Conservation (phyloP, 257 asterid genomes). For the Parsonsia alboflavescens region DNA sequence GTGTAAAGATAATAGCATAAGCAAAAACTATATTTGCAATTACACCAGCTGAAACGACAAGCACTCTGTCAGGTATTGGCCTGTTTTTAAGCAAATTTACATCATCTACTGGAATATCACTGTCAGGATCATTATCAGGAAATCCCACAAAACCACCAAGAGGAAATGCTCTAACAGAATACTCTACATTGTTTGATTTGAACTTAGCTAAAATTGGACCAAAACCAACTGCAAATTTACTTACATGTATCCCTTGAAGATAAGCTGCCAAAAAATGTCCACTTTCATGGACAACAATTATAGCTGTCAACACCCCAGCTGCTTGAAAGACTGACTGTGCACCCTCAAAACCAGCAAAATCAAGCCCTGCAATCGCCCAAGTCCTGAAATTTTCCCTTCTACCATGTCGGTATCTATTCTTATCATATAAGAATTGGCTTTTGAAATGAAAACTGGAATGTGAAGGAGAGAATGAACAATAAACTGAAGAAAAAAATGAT, state of each 20-base stretch:
- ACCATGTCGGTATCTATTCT: constrained; percentile 21
- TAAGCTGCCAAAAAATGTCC: constrained; percentile 93
- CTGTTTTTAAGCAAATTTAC: constrained; percentile 76
- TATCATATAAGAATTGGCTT: constrained; percentile 29
- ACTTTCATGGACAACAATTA: constrained; percentile 79
- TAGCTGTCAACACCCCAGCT: constrained; percentile 70
- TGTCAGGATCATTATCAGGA: constrained; percentile 96
- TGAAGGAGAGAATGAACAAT: constrained; percentile 22
- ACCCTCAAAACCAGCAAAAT: constrained; percentile 59
- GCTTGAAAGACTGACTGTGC: constrained; percentile 81
- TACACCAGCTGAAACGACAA: constrained; percentile 96
- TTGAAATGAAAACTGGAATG: constrained; percentile 34
- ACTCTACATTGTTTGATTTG: constrained; percentile 79
- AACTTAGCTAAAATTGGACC: constrained; percentile 91
- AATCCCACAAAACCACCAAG: constrained; percentile 97
- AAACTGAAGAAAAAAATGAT: constrained; percentile 16
- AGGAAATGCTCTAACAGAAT: constrained; percentile 89
- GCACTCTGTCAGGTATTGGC: constrained; percentile 72
- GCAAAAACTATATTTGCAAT: constrained; percentile 84
- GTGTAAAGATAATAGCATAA: constrained; percentile 60
- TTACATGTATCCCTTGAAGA: constrained; percentile 94
- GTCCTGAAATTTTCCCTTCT: constrained; percentile 34
- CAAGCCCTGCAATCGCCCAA: constrained; percentile 60
- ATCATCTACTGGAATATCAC: constrained; percentile 87
- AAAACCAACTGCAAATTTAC: constrained; percentile 94